Percentiles rank a stretch among this genome's conserved stretches.
Evolutionary conservation across 2,329 filamentous ascomycete genomes (phyloP).

Genomic region (Colletotrichum siamense): DNA sequence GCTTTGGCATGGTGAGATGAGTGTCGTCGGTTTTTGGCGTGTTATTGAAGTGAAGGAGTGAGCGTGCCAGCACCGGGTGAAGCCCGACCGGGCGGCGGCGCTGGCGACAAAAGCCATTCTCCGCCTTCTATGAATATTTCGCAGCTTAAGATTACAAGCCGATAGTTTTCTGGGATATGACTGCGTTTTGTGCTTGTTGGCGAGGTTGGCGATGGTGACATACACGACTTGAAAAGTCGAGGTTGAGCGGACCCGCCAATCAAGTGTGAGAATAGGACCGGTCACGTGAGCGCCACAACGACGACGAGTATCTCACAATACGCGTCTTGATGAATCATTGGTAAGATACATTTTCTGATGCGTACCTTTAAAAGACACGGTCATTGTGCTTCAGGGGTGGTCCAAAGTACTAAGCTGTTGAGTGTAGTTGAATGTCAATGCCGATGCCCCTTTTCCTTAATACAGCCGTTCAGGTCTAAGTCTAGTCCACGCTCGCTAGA

Average conservation of each 20-base stretch:
- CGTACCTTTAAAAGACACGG: neutral
- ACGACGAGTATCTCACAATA: neutral
- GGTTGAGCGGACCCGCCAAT: neutral
- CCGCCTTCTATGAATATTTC: neutral
- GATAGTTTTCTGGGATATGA: neutral
- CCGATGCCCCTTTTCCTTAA: neutral
- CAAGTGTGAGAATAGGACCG: neutral
- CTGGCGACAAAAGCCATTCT: neutral
- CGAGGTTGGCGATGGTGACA: neutral
- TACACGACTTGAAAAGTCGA: neutral
- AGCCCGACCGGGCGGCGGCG: neutral
- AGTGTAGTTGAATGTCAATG: neutral
- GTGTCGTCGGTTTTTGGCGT: neutral
- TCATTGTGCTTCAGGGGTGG: neutral
- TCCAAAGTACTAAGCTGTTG: neutral
- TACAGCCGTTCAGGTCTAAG: neutral
- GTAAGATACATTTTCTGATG: neutral
- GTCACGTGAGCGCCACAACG: conserved; percentile 9
- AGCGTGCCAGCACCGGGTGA: neutral
- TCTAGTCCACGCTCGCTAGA: neutral
- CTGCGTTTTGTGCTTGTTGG: neutral
- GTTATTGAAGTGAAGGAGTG: neutral
- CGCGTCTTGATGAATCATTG: neutral
- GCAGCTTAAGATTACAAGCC: neutral
- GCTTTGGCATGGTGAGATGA: neutral